Evolutionary conservation across 768 basidiomycete species (phyloP).

Genomic region (Fomitopsis serialis): DNA sequence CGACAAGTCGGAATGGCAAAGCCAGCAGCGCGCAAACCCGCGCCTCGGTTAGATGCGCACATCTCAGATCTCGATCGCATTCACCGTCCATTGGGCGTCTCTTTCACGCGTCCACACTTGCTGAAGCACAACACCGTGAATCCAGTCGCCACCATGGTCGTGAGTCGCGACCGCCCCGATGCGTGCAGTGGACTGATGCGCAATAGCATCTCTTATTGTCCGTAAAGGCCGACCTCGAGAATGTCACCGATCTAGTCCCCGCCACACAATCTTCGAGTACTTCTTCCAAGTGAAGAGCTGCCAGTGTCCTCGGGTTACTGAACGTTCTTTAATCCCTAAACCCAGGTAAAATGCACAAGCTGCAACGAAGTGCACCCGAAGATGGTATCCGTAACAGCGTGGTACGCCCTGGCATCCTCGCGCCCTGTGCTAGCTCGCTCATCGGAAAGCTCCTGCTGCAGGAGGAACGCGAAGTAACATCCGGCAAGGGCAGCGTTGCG

Average conservation of each 20-base stretch:
- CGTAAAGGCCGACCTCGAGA: slow-evolving; percentile 78
- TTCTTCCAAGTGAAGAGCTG: slow-evolving; percentile 52
- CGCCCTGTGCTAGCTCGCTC: slow-evolving; percentile 1
- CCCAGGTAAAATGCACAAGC: slow-evolving; percentile 71
- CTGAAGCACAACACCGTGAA: not conserved
- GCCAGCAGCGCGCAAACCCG: not conserved
- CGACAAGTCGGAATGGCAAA: too few relatives aligned
- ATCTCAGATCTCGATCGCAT: slow-evolving; percentile 3
- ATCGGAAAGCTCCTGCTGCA: too few relatives aligned
- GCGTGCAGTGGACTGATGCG: not conserved
- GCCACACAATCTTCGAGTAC: slow-evolving; percentile 69
- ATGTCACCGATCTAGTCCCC: slow-evolving; percentile 66
- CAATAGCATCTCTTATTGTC: slow-evolving; percentile 53
- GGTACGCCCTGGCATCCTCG: slow-evolving; percentile 31
- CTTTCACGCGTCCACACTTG: not conserved
- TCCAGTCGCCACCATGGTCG: slow-evolving; percentile 8
- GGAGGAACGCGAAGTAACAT: slow-evolving; percentile 64
- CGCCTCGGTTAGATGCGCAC: not conserved
- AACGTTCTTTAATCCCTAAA: not conserved
- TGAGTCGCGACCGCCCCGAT: slow-evolving; percentile 2
- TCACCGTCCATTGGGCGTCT: not conserved
- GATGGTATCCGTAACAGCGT: slow-evolving; percentile 63
- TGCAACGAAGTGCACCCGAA: slow-evolving; percentile 78
- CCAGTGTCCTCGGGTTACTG: not conserved
- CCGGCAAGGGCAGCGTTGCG: slow-evolving; percentile 63